phyloP scores from a whole-genome alignment of 2,329 filamentous ascomycete genomes.

The Beauveria sp. region DNA sequence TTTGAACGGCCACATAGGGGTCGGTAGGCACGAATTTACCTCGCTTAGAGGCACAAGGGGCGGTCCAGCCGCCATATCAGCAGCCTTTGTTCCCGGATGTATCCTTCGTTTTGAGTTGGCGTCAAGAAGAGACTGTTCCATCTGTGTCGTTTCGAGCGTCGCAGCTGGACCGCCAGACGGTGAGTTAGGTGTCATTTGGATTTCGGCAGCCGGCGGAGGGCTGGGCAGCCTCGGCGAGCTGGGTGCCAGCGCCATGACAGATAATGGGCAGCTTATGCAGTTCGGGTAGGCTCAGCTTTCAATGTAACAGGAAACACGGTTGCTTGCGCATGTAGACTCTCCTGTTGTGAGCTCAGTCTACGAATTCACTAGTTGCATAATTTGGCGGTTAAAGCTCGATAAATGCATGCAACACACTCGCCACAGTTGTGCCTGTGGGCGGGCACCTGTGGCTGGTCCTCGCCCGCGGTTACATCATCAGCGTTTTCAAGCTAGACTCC shows the following conservation, averaged over 20 bases:
- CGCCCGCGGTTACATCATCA: conserved; percentile 2
- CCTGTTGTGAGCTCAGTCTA: conserved; percentile 4
- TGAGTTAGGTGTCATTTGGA: conserved; percentile 77
- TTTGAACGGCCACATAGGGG: neutral
- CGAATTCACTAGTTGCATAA: conserved; percentile 14
- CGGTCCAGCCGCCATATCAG: conserved; percentile 86
- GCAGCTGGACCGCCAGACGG: conserved; percentile 51
- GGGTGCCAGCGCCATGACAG: conserved; percentile 51
- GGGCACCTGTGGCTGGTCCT: conserved; percentile 12
- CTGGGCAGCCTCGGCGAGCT: conserved; percentile 90
- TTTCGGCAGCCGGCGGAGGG: conserved; percentile 89
- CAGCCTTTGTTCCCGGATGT: conserved; percentile 83
- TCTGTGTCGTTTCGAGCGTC: conserved; percentile 52
- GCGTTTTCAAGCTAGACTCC: neutral
- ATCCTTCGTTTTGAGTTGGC: conserved; percentile 76
- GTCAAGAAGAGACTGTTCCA: conserved; percentile 58
- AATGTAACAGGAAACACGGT: conserved; percentile 6
- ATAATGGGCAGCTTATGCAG: neutral
- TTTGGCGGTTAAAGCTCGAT: conserved; percentile 14
- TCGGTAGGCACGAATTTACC: conserved; percentile 40
- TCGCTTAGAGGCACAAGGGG: conserved; percentile 79
- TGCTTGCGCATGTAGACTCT: neutral
- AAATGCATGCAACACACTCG: conserved; percentile 15
- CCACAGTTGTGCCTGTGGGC: conserved; percentile 2
- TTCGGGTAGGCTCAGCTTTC: neutral